These are phyloP conservation scores for Ceratocystis variospora DNA, from an alignment of 2,329 filamentous ascomycete genomes.

Conservation along the genomic window DNA sequence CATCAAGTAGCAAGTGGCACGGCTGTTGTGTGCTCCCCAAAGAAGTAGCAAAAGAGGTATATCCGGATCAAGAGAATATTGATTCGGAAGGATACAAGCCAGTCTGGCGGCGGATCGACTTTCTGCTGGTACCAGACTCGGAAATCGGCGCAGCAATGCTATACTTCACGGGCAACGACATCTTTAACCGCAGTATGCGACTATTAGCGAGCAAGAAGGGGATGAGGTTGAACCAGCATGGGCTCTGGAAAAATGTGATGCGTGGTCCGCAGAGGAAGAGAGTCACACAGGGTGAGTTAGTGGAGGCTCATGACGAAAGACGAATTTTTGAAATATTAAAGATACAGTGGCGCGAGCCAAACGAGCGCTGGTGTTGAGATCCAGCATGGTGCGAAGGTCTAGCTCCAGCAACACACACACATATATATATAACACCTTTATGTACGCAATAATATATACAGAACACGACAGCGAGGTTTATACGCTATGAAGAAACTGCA, in stretches of 20 bases:
- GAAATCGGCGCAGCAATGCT: conserved; percentile 74
- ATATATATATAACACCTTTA: not conserved
- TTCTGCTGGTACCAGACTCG: conserved; percentile 65
- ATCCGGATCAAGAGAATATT: not conserved
- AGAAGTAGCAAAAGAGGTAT: conserved; percentile 24
- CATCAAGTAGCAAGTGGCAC: conserved; percentile 64
- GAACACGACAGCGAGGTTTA: too few relatives aligned
- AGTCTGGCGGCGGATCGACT: conserved; percentile 69
- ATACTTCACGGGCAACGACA: conserved; percentile 94
- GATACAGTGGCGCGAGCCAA: conserved; percentile 70
- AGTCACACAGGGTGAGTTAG: conserved; percentile 51
- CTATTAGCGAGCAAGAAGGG: conserved; percentile 65
- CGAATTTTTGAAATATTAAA: conserved; percentile 69
- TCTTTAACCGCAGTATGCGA: conserved; percentile 81
- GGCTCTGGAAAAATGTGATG: conserved; percentile 59
- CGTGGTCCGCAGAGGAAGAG: conserved; percentile 43
- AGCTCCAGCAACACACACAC: not conserved
- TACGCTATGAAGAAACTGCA: too few relatives aligned
- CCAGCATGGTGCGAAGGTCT: not conserved
- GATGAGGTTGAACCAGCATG: conserved; percentile 74
- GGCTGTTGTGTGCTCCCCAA: conserved; percentile 62
- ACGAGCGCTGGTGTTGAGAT: conserved; percentile 57
- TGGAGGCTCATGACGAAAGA: conserved; percentile 64
- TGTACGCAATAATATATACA: too few relatives aligned
- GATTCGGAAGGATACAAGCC: conserved; percentile 5